phyloP scores from a whole-genome alignment of 768 basidiomycete genomes.

The Amyloporia xantha region DNA sequence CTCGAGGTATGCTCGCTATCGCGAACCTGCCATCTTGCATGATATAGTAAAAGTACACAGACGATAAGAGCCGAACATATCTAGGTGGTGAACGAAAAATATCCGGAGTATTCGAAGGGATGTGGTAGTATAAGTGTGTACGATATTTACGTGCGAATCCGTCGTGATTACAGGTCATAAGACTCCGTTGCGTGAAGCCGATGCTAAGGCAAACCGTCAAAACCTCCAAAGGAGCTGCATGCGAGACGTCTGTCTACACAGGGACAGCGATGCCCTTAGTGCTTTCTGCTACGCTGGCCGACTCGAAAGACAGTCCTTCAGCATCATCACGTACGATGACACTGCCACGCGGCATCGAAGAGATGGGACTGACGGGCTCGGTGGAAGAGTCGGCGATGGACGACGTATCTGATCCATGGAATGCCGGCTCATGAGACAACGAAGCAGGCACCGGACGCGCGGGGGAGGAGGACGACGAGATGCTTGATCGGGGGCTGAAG shows the following conservation, averaged over 20 bases:
- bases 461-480: conserved; percentile 35
- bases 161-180: not conserved
- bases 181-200: not conserved
- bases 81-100: not conserved
- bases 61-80: not conserved
- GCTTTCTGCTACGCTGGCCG: not conserved
- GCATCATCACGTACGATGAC: conserved; percentile 11
- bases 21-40: too few species aligned
- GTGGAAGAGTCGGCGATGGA: conserved; percentile 41
- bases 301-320: not conserved
- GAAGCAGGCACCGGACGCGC: conserved; percentile 22
- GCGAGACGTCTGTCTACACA: not conserved
- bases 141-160: not conserved
- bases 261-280: not conserved
- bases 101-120: not conserved
- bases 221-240: not conserved
- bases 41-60: not conserved
- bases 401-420: conserved; percentile 52
- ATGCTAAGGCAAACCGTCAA: not conserved
- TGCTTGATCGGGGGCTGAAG: conserved; percentile 49
- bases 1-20: too few species aligned
- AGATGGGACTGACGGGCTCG: conserved; percentile 52
- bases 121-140: not conserved
- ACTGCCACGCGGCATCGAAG: conserved; percentile 16
- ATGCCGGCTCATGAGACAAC: conserved; percentile 32